Evolutionary conservation across 1,139 yeast genomes (phyloP), one percentile per base, ranked within the genome.

Genomic region (Lodderomyces elongisporus): DNA sequence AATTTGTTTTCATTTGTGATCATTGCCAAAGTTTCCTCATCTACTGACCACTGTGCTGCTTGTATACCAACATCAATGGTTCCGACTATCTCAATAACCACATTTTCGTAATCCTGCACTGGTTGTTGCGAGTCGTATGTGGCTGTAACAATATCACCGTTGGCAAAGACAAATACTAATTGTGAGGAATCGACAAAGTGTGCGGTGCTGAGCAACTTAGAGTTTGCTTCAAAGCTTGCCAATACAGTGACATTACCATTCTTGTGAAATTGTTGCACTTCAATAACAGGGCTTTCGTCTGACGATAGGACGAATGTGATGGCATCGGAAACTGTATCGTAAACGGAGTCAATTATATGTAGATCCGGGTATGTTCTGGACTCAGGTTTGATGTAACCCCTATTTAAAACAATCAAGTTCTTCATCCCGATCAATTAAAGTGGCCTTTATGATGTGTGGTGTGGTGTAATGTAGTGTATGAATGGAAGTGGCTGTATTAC

Each of bases 11-110:
- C 83, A 10, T 56, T 64, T 1, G 91, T 79, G n/a, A 82, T 72
- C 14, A 93, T 48, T 1, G 81, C 77, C 39, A 91, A 62, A 1
- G 88, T 74, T 52, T 91, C 97, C 49, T 89, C 96, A 53, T 91
- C 97, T 4, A 84, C 81, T 6, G 95, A 82, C 98, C 98, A 93
- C 28, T 62, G 51, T 1, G 96, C 93, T 14, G 87, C 80, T 25
- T 60, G 52, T 12, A 89, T 62, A 0, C 91, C 93, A 26, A 69
- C 75, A 48, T 88, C 96, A 21, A 91, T 79, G 15, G 89, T 73
- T 0, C 97, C 97, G 5, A 84, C 91, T 37, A 89, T 80, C 50
- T 80, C 87, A 20, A 80, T 77, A 3, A 68, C 44, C 1, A 85
- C 70, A 15, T 70, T 57, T 31, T 74, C 76, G 30, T 68, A 65